A percentile compares a stretch with the other conserved stretches of the same genome.
Evolutionary conservation across 1,139 yeast genomes (phyloP).

Genomic region (Petasospora fabianii): DNA sequence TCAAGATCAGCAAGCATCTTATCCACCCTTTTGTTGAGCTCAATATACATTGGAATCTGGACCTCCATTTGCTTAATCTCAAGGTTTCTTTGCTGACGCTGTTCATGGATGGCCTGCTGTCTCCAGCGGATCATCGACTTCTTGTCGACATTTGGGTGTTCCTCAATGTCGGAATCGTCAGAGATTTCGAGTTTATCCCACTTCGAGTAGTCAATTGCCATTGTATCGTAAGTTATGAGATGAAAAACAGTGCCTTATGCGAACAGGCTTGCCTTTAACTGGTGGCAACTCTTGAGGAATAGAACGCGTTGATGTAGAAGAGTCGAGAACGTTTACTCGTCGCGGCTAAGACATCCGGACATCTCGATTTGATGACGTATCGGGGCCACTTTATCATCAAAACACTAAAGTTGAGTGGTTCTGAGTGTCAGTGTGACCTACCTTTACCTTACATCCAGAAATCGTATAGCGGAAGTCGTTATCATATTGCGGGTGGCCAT

Average conservation of each 20-base stretch:
- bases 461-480: too few species aligned
- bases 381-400: too few species aligned
- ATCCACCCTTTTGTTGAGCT: conserved; percentile 71
- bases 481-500: too few species aligned
- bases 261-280: not conserved
- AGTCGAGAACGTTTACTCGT: not conserved
- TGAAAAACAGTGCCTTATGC: not conserved
- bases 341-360: not conserved
- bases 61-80: conserved; percentile 74
- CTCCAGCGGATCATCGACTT: conserved; percentile 91
- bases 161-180: conserved; percentile 95
- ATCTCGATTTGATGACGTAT: too few species aligned
- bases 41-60: conserved; percentile 73
- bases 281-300: not conserved
- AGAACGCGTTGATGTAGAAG: not conserved
- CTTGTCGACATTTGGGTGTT: conserved; percentile 97
- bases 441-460: too few species aligned
- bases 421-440: too few species aligned
- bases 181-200: conserved; percentile 97
- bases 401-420: too few species aligned
- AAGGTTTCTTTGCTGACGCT: conserved; percentile 72
- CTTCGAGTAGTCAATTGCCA: conserved; percentile 90
- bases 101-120: conserved; percentile 95
- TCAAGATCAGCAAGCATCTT: conserved; percentile 43
- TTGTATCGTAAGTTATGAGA: not conserved